A percentile compares a stretch with the other conserved stretches of the same genome.
Conservation (phyloP, 176 grass and related monocot species). For the Puya raimondii region DNA sequence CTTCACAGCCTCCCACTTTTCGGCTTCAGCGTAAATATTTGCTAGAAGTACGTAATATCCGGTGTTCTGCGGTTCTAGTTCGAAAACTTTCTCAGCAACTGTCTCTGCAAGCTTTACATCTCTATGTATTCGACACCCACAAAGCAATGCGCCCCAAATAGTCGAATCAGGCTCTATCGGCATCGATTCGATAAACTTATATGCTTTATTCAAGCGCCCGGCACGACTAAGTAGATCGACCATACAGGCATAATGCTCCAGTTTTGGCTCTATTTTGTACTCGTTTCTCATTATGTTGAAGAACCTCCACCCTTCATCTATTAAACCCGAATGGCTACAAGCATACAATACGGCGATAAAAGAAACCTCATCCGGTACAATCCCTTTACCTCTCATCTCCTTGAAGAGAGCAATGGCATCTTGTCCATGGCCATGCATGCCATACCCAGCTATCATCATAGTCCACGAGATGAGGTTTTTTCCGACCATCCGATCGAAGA, state of each 20-base stretch:
- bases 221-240: slow-evolving; percentile 59
- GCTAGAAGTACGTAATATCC: slow-evolving; percentile 74
- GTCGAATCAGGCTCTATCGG: slow-evolving; percentile 63
- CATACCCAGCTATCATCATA: slow-evolving; percentile 85
- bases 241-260: slow-evolving; percentile 75
- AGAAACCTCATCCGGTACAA: slow-evolving; percentile 53
- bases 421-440: slow-evolving; percentile 71
- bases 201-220: slow-evolving; percentile 48
- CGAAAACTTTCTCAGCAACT: slow-evolving; percentile 61
- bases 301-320: slow-evolving; percentile 62
- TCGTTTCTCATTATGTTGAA: slow-evolving; percentile 72
- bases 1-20: slow-evolving; percentile 73
- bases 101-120: slow-evolving; percentile 77
- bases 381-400: slow-evolving; percentile 38
- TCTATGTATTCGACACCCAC: slow-evolving; percentile 58
- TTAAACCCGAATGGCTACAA: slow-evolving; percentile 75
- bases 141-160: slow-evolving; percentile 60
- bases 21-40: slow-evolving; percentile 80
- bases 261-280: slow-evolving; percentile 55
- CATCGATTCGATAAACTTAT: slow-evolving; percentile 69
- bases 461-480: slow-evolving; percentile 83
- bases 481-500: slow-evolving; percentile 58
- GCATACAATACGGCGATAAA: slow-evolving; percentile 71
- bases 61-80: slow-evolving; percentile 74
- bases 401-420: slow-evolving; percentile 59